These are phyloP conservation scores for Elsinoe fawcettii DNA, from an alignment of 2,329 filamentous ascomycete species.

Conservation along the genomic window DNA sequence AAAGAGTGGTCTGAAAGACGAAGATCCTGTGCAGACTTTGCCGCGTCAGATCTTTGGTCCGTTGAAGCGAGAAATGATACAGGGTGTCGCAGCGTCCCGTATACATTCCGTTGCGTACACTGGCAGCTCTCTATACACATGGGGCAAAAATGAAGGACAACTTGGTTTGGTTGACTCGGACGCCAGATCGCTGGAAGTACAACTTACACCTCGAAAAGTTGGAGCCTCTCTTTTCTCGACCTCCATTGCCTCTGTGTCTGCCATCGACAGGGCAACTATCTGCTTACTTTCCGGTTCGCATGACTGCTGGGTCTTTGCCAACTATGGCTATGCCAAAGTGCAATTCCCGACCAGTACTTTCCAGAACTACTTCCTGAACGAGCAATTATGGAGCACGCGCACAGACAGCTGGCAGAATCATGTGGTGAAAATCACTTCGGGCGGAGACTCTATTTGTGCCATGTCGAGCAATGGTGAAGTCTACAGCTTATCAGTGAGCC, in stretches of 20 bases:
- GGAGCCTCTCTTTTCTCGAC: conserved; percentile 73
- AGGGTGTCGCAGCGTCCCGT: conserved; percentile 79
- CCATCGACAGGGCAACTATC: conserved; percentile 82
- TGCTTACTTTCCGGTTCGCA: conserved; percentile 73
- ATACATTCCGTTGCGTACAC: conserved; percentile 90
- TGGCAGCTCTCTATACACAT: conserved; percentile 73
- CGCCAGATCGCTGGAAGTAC: conserved; percentile 80
- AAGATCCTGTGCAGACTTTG: conserved; percentile 71
- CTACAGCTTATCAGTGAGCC: conserved; percentile 72
- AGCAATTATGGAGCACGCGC: conserved; percentile 57
- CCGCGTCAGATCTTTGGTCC: conserved; percentile 88
- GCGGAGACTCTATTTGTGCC: conserved; percentile 86
- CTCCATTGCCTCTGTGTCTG: conserved; percentile 68
- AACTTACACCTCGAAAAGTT: conserved; percentile 74
- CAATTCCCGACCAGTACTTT: conserved; percentile 72
- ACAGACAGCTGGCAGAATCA: conserved; percentile 58
- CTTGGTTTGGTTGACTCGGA: conserved; percentile 91
- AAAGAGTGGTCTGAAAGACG: conserved; percentile 58
- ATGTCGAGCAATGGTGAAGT: conserved; percentile 78
- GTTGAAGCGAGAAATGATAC: conserved; percentile 74
- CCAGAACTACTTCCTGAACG: conserved; percentile 59
- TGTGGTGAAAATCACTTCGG: conserved; percentile 70
- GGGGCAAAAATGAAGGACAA: conserved; percentile 92
- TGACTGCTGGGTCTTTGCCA: conserved; percentile 88
- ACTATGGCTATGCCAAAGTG: conserved; percentile 90